Evolutionary conservation across 441 rosid genomes (phyloP), one percentile per base, ranked within the genome.

Genomic region (Euphorbia schlechtendalii): DNA sequence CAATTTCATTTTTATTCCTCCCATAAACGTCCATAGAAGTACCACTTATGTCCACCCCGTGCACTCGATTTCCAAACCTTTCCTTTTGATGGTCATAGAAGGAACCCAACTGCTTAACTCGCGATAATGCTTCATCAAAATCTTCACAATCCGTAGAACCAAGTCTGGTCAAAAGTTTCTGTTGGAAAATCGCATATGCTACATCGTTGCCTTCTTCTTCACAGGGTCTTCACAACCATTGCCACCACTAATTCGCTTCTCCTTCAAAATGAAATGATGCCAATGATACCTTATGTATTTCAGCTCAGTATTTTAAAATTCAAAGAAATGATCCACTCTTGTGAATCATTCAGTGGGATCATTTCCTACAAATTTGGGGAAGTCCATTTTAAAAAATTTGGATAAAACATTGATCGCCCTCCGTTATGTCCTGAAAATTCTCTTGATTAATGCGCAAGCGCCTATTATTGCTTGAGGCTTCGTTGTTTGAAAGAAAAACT

Each of bases 161-260:
- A 14, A 45, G 14, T 2, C 49, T 1, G 14, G n/a, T n/a, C n/a
- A n/a, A 45, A 13, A 45, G n/a, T 45, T 45, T n/a, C n/a, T 45
- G n/a, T 14, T 1, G 17, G 7, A 41, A 45, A 13, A 45, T 45
- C 3, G 45, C 45, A 5, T 7, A 32, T 32, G 36, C 7, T 32
- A 32, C 36, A 2, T 32, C 36, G 7, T 13, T 45, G 49, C 7
- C 7, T 10, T 45, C 49, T 14, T 48, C 28, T 36, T 32, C 13
- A 10, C 28, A 20, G 6, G 32, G 7, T 6, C 32, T 8, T 12
- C 10, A 13, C 1, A 51, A 8, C 58, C 48, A 52, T 14, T 53
- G 34, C 68, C 68, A 64, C 68, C 46, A 51, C n/a, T 52, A 30
- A 15, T 64, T 64, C 0, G 59, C 68, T n/a, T 64, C 49, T 0